Percentiles rank a stretch among this genome's conserved stretches.
phyloP scores from a whole-genome alignment of 2,329 filamentous ascomycete genomes.

The Fusarium poae region DNA sequence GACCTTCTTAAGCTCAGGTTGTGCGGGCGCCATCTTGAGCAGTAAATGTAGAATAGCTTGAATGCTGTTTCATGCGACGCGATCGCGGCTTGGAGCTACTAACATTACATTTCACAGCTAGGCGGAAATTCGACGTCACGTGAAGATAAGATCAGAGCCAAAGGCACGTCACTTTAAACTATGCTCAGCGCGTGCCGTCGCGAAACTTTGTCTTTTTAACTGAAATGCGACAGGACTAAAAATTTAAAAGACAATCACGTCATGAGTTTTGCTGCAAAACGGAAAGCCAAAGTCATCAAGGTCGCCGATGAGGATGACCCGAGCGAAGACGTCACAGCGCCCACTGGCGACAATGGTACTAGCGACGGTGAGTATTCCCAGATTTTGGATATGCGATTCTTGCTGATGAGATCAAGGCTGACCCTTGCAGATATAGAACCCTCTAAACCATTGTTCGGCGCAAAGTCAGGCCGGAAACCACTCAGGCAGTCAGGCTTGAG shows the following conservation, averaged over 20 bases:
- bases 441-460: slow-evolving; percentile 55
- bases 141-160: slow-evolving; percentile 61
- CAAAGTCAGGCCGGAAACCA: slow-evolving; percentile 64
- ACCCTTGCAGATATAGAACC: slow-evolving; percentile 51
- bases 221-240: slow-evolving; percentile 17
- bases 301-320: slow-evolving; percentile 74
- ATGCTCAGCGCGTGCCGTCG: slow-evolving; percentile 16
- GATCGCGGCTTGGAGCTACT: slow-evolving; percentile 46
- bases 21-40: slow-evolving; percentile 92
- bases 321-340: slow-evolving; percentile 25
- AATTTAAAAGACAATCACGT: slow-evolving; percentile 32
- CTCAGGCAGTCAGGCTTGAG: slow-evolving; percentile 70
- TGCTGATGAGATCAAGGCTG: slow-evolving; percentile 56
- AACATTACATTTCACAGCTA: slow-evolving; percentile 36
- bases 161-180: slow-evolving; percentile 42
- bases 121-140: slow-evolving; percentile 57
- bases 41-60: slow-evolving; percentile 45
- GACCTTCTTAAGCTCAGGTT: slow-evolving; percentile 99
- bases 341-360: slow-evolving; percentile 46
- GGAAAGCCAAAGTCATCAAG: slow-evolving; percentile 83
- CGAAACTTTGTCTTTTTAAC: slow-evolving; percentile 23
- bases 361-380: slow-evolving; percentile 56
- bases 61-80: slow-evolving; percentile 49
- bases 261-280: slow-evolving; percentile 70
- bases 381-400: slow-evolving; percentile 39